These are phyloP conservation scores for Avena sativa DNA, from an alignment of 176 grass and related monocot genomes.

Conservation along the genomic window DNA sequence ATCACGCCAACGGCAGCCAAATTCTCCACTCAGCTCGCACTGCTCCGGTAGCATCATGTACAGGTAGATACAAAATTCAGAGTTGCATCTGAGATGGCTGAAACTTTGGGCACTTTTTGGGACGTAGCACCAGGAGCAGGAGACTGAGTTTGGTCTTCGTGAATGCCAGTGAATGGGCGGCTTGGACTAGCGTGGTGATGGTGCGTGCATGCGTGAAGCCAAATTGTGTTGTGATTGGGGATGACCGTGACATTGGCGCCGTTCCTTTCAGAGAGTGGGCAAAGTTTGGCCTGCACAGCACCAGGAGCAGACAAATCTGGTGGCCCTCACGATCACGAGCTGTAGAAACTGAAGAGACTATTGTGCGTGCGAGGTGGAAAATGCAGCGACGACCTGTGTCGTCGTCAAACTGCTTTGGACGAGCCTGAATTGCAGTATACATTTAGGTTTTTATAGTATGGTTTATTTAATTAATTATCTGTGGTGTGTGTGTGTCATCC, in stretches of 20 bases:
- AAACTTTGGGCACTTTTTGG: background rate
- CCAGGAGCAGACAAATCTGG: conserved; percentile 33
- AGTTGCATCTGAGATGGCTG: background rate
- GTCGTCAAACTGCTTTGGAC: background rate
- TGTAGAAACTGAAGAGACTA: conserved; percentile 8
- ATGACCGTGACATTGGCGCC: conserved; percentile 11
- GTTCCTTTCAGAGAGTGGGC: conserved; percentile 15
- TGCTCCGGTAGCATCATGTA: background rate
- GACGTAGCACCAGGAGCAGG: background rate
- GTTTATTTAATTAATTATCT: background rate
- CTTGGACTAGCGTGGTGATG: background rate
- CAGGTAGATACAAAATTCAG: background rate
- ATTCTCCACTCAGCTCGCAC: background rate
- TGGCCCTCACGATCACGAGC: conserved; percentile 17
- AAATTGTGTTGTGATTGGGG: conserved; percentile 18
- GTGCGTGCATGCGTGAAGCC: background rate
- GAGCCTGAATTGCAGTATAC: background rate
- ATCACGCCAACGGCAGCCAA: background rate
- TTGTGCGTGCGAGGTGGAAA: background rate
- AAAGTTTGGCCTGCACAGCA: conserved; percentile 36
- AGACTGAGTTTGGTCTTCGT: background rate
- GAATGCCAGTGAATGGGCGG: background rate
- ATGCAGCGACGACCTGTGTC: conserved; percentile 2
- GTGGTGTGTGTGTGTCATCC: background rate
- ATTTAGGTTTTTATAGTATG: background rate